These are phyloP conservation scores for Piloderma croceum DNA, from an alignment of 768 basidiomycete genomes.

Conservation along the genomic window DNA sequence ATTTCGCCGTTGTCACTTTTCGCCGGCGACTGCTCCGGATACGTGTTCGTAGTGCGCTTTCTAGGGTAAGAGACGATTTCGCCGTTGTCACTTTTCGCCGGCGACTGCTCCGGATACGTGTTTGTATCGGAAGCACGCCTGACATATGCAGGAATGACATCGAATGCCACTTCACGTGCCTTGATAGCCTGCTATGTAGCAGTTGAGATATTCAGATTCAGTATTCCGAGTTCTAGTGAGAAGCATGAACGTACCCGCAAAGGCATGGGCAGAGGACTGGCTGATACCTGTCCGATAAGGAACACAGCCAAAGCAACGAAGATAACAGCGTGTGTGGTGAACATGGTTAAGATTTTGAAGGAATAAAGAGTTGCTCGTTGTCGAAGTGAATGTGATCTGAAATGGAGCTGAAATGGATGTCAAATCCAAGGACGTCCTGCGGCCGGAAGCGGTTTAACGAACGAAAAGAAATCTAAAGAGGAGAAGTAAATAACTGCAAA, in stretches of 20 bases:
- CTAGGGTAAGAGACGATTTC: constrained; percentile 21
- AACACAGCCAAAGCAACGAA: constrained; percentile 37
- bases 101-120: constrained; percentile 25
- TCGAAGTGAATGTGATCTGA: constrained; percentile 10
- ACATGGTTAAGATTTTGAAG: constrained; percentile 36
- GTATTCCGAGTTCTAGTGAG: not conserved
- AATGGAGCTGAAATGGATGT: constrained; percentile 11
- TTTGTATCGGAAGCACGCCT: constrained; percentile 19
- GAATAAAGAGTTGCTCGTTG: constrained; percentile 8
- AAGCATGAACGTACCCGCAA: constrained; percentile 26
- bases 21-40: constrained; percentile 20
- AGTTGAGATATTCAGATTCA: constrained; percentile 2
- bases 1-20: constrained; percentile 19
- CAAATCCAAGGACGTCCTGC: constrained; percentile 19
- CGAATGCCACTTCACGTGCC: constrained; percentile 28
- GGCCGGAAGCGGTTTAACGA: constrained; percentile 24
- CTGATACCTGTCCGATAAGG: constrained; percentile 39
- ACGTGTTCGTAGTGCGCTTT: constrained; percentile 18
- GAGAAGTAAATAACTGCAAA: not conserved
- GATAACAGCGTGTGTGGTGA: constrained; percentile 34
- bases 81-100: constrained; percentile 25
- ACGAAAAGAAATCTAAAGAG: constrained; percentile 15
- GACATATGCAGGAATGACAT: constrained; percentile 40
- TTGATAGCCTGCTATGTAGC: constrained; percentile 18
- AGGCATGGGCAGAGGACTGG: constrained; percentile 38